Evolutionary conservation across 1,284 basidiomycete species (phyloP), one percentile per base, ranked within the genome.

Genomic region (Anthracocystis panici-leucophaei): DNA sequence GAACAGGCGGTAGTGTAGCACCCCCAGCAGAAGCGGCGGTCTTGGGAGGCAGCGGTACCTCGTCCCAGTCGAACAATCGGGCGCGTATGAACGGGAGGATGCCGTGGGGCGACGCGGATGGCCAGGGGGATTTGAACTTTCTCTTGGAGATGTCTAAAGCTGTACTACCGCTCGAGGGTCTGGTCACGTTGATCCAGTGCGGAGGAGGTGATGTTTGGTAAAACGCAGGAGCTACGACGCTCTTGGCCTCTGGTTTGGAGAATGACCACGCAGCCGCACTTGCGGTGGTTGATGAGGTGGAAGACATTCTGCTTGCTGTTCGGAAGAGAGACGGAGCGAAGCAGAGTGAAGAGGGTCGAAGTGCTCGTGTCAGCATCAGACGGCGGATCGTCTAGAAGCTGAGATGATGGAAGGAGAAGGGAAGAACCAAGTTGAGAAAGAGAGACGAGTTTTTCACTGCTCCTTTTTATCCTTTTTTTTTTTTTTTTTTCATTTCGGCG

Each of bases 41-140:
- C 25, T 75, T 74, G 35, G 72, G 71, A 7, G 70, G 69, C 18
- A 72, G 62, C 1, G 77, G 70, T 12, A 45, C 46, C 27, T 79
- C 77, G 52, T 80, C 73, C 78, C 78, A 80, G 16, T 80, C 78
- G 25, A 79, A 77, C 0, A 80, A 57, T 12, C 78, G 54, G 2
- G 74, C 68, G 1, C 69, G 65, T 16, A 80, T 38, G 53, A 80
- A 80, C 21, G 49, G 44, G 3, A 80, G 44, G n/a, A 77, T 21
- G n/a, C 58, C 58, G 20, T 77, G 65, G 0, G 18, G 2, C 3
- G 51, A 49, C 2, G 78, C 62, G 6, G 75, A 77, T 8, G 66
- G 61, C 76, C 77, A 79, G 10, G 78, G 78, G n/a, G 75, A 79
- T 23, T 52, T 41, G 67, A 79, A 79, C 44, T 62, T 65, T 11